These are phyloP conservation scores for Backusella mclennaniae DNA, from an alignment of 192 early-diverging fungal species.

Conservation along the genomic window DNA sequence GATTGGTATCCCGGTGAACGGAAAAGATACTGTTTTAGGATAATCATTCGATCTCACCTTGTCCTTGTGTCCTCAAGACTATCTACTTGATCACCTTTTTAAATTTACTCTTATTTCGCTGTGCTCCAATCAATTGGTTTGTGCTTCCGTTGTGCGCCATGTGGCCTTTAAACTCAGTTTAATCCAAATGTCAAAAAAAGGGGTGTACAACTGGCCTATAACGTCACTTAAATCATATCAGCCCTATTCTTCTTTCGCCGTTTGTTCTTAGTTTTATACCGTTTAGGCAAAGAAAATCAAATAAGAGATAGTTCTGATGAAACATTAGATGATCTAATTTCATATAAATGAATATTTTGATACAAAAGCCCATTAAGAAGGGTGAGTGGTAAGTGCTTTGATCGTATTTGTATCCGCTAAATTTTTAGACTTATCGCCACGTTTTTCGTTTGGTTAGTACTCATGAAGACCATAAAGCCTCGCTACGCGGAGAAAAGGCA, in stretches of 20 bases:
- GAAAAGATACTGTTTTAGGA: conserved; percentile 7
- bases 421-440: not conserved
- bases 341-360: not conserved
- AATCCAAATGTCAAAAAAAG: not conserved
- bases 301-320: not conserved
- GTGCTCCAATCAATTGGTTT: not conserved
- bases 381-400: not conserved
- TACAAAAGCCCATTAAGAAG: not conserved
- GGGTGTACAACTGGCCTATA: not conserved
- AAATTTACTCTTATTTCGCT: not conserved
- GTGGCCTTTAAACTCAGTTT: not conserved
- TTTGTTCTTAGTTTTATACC: not conserved
- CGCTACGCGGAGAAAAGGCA: not conserved
- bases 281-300: not conserved
- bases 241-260: not conserved
- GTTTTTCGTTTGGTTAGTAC: not conserved
- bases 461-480: not conserved
- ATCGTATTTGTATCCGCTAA: not conserved
- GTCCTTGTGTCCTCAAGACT: not conserved
- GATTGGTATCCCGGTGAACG: not conserved
- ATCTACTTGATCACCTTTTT: not conserved
- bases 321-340: not conserved
- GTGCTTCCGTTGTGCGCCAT: not conserved
- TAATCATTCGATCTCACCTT: not conserved
- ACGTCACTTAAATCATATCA: not conserved